Conservation (phyloP, 2,329 filamentous ascomycete species). For the Acrodontium crateriforme region DNA sequence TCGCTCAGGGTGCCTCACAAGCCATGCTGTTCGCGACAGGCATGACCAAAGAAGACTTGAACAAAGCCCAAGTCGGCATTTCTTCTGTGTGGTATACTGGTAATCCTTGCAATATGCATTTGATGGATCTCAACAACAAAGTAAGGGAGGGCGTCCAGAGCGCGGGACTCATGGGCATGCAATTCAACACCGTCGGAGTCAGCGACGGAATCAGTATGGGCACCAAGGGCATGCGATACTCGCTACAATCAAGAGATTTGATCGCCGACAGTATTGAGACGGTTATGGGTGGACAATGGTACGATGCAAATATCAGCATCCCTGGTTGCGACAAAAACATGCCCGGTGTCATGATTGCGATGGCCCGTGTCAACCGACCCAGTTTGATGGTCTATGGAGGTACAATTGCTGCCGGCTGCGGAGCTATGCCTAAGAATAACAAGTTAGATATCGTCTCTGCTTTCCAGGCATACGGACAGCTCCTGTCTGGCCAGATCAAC, state of each 20-base stretch:
- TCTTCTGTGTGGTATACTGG: conserved; percentile 97
- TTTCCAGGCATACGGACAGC: conserved; percentile 96
- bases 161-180: conserved; percentile 73
- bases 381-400: conserved; percentile 97
- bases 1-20: conserved; percentile 95
- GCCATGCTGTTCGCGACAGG: conserved; percentile 98
- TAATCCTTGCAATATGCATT: conserved; percentile 98
- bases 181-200: conserved; percentile 98
- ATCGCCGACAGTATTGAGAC: conserved; percentile 98
- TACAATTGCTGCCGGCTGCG: conserved; percentile 83
- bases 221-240: conserved; percentile 87
- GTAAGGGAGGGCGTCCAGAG: conserved; percentile 60
- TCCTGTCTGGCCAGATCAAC: conserved; percentile 77
- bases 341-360: conserved; percentile 62
- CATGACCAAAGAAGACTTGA: conserved; percentile 71
- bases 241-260: conserved; percentile 71
- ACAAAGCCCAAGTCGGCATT: conserved; percentile 94
- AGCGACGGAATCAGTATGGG: conserved; percentile 98
- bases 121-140: conserved; percentile 73
- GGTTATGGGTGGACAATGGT: conserved; percentile 98
- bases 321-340: conserved; percentile 99
- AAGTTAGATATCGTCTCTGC: conserved; percentile 86
- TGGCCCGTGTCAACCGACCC: conserved; percentile 87
- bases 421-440: conserved; percentile 51
- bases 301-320: conserved; percentile 92